phyloP scores from a whole-genome alignment of 495 filamentous ascomycete genomes.

The Podospora pseudoanserina region DNA sequence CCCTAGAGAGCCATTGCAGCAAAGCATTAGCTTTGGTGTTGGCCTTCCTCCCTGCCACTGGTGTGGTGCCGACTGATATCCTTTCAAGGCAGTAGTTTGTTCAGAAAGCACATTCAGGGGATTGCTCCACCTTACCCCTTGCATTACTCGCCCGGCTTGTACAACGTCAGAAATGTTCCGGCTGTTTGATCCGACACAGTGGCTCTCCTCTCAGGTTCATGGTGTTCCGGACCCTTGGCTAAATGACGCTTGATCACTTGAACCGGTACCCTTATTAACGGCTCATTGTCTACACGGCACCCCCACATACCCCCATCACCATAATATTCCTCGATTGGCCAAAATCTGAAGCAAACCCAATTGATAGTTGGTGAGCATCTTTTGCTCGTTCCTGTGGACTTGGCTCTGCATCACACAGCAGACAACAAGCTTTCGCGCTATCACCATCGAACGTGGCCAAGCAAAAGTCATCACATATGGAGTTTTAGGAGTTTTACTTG shows the following conservation, averaged over 20 bases:
- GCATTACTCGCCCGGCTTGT: not conserved
- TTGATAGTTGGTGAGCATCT: not conserved
- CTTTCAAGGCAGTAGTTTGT: too few relatives aligned
- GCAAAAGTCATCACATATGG: not conserved
- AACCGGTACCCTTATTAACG: conserved; percentile 11
- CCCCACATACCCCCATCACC: not conserved
- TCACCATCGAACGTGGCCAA: not conserved
- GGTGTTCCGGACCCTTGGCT: conserved; percentile 4
- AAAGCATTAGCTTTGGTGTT: too few relatives aligned
- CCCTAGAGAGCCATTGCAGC: too few relatives aligned
- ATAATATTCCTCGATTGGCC: not conserved
- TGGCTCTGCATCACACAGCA: not conserved
- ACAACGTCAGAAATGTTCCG: not conserved
- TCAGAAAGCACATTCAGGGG: too few relatives aligned
- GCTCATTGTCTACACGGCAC: conserved; percentile 6
- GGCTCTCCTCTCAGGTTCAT: not conserved
- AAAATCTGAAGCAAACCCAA: not conserved
- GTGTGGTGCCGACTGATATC: too few relatives aligned
- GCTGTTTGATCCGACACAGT: conserved; percentile 7
- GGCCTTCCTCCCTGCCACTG: too few relatives aligned
- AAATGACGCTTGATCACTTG: conserved; percentile 11
- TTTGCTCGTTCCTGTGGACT: not conserved
- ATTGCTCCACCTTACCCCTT: too few relatives aligned
- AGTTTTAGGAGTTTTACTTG: not conserved
- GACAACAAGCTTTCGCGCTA: not conserved